Evolutionary conservation across 2,329 filamentous ascomycete species (phyloP).

Genomic region (Ophiostoma fasciatum): DNA sequence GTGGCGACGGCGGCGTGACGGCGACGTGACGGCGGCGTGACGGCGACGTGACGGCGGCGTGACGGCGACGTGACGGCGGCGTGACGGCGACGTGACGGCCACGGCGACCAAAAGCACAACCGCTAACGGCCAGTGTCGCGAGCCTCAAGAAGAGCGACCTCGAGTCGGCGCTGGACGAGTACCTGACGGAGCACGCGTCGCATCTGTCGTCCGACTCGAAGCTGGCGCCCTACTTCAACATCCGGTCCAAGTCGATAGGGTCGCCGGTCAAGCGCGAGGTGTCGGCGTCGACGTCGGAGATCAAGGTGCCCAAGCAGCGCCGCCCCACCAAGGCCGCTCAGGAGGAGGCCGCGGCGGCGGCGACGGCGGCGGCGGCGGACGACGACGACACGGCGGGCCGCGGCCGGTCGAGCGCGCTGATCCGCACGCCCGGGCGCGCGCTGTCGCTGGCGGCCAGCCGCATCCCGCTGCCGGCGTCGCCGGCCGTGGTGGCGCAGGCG

Average conservation of each 20-base stretch:
- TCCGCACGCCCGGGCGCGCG: conserved; percentile 34
- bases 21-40: too few relatives aligned
- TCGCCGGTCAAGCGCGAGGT: conserved; percentile 47
- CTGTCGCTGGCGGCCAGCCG: conserved; percentile 37
- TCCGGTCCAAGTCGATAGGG: conserved; percentile 40
- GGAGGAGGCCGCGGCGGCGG: conserved; percentile 1
- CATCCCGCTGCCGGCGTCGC: conserved; percentile 65
- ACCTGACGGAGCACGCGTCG: conserved; percentile 53
- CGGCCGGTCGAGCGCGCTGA: conserved; percentile 27
- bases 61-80: too few relatives aligned
- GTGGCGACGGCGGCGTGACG: too few relatives aligned
- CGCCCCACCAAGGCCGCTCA: conserved; percentile 26
- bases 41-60: too few relatives aligned
- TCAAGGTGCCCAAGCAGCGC: conserved; percentile 33
- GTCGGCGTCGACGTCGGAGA: conserved; percentile 16
- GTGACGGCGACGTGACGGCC: too few relatives aligned
- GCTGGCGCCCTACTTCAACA: conserved; percentile 63
- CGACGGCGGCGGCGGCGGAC: background rate
- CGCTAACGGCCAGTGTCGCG: conserved; percentile 39
- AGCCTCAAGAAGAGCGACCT: conserved; percentile 66
- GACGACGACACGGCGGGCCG: conserved; percentile 22
- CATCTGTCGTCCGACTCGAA: conserved; percentile 47
- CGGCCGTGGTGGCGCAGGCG: conserved; percentile 59
- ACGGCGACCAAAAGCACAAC: too few relatives aligned
- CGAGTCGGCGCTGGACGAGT: conserved; percentile 57